Conservation (phyloP, 371 early-diverging fungal species). For the Mucor sp. region DNA sequence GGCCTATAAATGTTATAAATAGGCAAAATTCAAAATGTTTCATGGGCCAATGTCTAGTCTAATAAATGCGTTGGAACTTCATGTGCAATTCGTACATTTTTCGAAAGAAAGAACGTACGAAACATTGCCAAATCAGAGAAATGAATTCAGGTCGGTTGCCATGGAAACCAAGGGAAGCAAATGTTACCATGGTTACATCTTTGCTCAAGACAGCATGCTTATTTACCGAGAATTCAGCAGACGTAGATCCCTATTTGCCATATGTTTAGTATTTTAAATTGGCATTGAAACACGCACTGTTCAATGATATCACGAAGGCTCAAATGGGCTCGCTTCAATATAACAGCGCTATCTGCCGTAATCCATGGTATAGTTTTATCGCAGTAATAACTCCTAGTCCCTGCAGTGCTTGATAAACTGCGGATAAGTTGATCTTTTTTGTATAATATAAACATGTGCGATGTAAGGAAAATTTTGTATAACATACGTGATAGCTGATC, state of each 20-base stretch:
- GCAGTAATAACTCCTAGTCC: not conserved
- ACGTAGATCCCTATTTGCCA: not conserved
- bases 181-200: not conserved
- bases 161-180: not conserved
- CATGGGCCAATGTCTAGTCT: not conserved
- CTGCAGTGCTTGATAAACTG: not conserved
- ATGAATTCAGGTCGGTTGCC: not conserved
- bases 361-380: not conserved
- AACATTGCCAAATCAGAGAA: not conserved
- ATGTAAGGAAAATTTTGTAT: not conserved
- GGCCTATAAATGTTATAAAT: not conserved
- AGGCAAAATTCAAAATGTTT: not conserved
- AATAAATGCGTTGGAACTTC: not conserved
- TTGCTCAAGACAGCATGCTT: not conserved
- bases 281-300: not conserved
- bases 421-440: not conserved
- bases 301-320: not conserved
- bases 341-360: not conserved
- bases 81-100: not conserved
- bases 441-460: slow-evolving; percentile 3
- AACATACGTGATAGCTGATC: not conserved
- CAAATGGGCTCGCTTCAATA: not conserved
- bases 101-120: not conserved
- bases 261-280: not conserved
- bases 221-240: not conserved